Conservation (phyloP, 2,329 filamentous ascomycete species). For the Xylariales sp. region DNA sequence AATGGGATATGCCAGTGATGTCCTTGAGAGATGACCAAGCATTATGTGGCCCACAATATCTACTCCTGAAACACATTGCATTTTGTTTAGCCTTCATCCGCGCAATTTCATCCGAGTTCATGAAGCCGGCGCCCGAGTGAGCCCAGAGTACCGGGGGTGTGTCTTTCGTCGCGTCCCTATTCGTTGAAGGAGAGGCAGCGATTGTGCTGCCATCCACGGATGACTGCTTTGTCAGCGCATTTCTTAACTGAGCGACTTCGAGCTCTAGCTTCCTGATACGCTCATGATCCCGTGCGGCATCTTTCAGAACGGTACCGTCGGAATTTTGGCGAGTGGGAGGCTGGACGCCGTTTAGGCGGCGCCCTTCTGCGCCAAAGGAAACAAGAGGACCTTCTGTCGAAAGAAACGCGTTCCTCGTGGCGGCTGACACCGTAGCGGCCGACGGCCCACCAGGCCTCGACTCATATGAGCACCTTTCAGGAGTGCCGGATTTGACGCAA, state of each 20-base stretch:
- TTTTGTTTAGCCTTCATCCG: conserved; percentile 53
- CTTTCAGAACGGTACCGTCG: conserved; percentile 52
- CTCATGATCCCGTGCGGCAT: conserved; percentile 63
- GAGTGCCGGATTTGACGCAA: conserved; percentile 71
- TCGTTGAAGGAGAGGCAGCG: conserved; percentile 58
- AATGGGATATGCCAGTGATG: conserved; percentile 65
- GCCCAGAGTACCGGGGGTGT: conserved; percentile 49
- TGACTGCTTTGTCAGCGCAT: conserved; percentile 59
- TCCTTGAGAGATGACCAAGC: conserved; percentile 70
- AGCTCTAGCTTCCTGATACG: conserved; percentile 69
- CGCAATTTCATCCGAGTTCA: conserved; percentile 43
- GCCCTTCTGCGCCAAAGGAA: conserved; percentile 53
- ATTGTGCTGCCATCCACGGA: conserved; percentile 65
- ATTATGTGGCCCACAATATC: conserved; percentile 71
- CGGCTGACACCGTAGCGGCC: conserved; percentile 42
- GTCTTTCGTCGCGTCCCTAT: conserved; percentile 57
- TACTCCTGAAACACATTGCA: conserved; percentile 69
- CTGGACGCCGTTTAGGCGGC: conserved; percentile 45
- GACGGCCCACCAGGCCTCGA: conserved; percentile 54
- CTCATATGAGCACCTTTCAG: conserved; percentile 70
- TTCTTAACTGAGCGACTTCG: conserved; percentile 68
- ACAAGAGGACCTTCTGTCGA: conserved; percentile 58
- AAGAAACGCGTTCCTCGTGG: conserved; percentile 60
- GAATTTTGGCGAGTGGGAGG: conserved; percentile 52
- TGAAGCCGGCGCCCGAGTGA: conserved; percentile 49